These are phyloP conservation scores for Paraphaeosphaeria minitans DNA, from an alignment of 2,329 filamentous ascomycete genomes.

Conservation along the genomic window DNA sequence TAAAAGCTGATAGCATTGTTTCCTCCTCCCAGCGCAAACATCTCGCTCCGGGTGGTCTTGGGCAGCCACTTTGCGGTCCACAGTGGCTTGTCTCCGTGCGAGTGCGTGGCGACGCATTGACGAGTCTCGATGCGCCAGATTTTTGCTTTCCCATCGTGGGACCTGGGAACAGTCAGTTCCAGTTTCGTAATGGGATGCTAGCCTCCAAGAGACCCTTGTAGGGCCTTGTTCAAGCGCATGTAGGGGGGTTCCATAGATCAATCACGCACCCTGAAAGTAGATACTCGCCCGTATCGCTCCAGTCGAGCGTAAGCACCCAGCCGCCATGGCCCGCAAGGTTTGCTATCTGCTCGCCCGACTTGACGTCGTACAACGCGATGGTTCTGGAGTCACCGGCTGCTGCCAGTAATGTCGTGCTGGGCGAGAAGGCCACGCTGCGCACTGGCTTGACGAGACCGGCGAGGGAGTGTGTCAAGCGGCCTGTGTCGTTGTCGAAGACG, in stretches of 20 bases:
- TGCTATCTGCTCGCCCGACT: constrained; percentile 88
- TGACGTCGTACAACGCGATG: constrained; percentile 90
- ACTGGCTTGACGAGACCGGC: constrained; percentile 87
- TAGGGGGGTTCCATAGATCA: background rate
- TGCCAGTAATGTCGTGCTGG: constrained; percentile 80
- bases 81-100: constrained; percentile 68
- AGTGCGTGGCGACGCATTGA: constrained; percentile 89
- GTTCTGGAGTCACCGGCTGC: constrained; percentile 87
- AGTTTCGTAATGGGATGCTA: background rate
- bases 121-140: constrained; percentile 90
- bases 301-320: constrained; percentile 91
- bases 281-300: constrained; percentile 92
- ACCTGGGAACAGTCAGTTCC: constrained; percentile 46
- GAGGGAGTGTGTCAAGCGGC: constrained; percentile 82
- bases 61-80: constrained; percentile 49
- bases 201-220: background rate
- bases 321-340: constrained; percentile 79
- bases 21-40: constrained; percentile 49
- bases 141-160: constrained; percentile 92
- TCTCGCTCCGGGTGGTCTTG: constrained; percentile 45
- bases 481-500: constrained; percentile 91
- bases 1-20: constrained; percentile 46
- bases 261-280: constrained; percentile 72
- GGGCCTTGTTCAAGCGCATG: background rate
- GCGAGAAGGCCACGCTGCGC: constrained; percentile 84